Base-by-base conservation (phyloP, 2,329 filamentous ascomycete genomes). In the Aureobasidium melanogenum region DNA sequence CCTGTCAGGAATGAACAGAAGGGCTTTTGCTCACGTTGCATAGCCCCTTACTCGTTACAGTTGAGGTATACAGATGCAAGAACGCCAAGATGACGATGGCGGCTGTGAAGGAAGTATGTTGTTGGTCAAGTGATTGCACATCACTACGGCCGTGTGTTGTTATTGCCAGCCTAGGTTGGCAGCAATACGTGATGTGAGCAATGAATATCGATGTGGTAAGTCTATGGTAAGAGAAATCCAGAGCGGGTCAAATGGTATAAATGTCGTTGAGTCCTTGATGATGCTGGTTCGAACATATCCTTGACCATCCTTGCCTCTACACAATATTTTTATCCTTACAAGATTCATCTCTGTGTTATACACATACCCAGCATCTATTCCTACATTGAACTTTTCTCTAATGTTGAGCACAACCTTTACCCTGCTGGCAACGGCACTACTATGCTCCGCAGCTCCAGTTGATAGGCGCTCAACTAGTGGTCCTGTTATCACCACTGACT, bases 401-500 rank as follows among this genome's bases (percentile, higher is more conserved):
- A 57, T 57, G 54, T 38, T 41, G 41, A 57, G 30, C 52, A 54
- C 54, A 32, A 50, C 61, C 47, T 26, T 62, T 12, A 39, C 36
- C 19, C 43, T 58, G 41, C 43, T 62, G 15, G 41, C 54, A 39
- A 50, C 34, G 41, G 61, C 39, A 51, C 32, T 62, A 39, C 39
- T 62, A 30, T 52, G 14, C 22, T 59, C 56, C 3, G 56, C 44
- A 30, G 56, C 56, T 10, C 56, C 56, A 32, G 26, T 59, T 19
- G 43, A 39, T 17, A 62, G 54, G 39, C 54, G 61, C 6, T 34
- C 44, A 12, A 32, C 24, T 2, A 59, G 50, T 30, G 63, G 63
- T 19, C 54, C 63, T 22, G 58, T 62, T 15, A 63, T 63, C 14
- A 47, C 43, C 9, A 30, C 47, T 19, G 63, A 65, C 51, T 65